Conservation (phyloP, 1,139 yeast species). For the Lodderomyces jiufengensis region DNA sequence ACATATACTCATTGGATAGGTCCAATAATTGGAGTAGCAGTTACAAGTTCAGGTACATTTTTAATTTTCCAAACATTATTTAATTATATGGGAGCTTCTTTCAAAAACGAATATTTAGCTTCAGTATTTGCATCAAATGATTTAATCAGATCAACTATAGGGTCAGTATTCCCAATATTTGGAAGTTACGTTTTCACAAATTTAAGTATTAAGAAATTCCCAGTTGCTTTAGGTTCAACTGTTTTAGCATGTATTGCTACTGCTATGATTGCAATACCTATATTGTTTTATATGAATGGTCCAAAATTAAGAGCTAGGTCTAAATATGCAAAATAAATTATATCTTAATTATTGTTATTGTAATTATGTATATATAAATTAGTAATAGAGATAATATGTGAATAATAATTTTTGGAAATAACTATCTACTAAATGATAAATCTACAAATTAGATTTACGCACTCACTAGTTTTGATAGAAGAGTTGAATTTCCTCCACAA, state of each 20-base stretch:
- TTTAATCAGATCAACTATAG: slow-evolving; percentile 49
- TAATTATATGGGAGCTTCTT: slow-evolving; percentile 31
- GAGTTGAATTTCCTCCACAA: no score
- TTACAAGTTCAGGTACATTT: slow-evolving; percentile 37
- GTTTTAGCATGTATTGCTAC: slow-evolving; percentile 42
- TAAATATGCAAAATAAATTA: slow-evolving; percentile 27
- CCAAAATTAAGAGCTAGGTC: slow-evolving; percentile 48
- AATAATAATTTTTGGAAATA: no score
- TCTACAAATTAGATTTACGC: no score
- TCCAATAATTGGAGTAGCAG: slow-evolving; percentile 39
- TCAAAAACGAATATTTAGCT: slow-evolving; percentile 41
- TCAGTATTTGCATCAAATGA: slow-evolving; percentile 60
- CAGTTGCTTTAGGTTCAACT: slow-evolving; percentile 56
- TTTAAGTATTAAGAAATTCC: slow-evolving; percentile 41
- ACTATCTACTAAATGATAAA: no score
- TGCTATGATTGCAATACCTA: slow-evolving; percentile 44
- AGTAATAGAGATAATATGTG: no score
- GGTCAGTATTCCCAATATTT: slow-evolving; percentile 62
- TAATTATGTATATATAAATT: no score
- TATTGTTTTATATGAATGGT: slow-evolving; percentile 46
- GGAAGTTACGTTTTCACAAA: slow-evolving; percentile 50
- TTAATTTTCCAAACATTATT: slow-evolving; percentile 39
- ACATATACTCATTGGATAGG: slow-evolving; percentile 40
- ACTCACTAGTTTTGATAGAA: no score
- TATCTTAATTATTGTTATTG: no score